Evolutionary conservation across 495 filamentous ascomycete species (phyloP), one percentile per base, ranked within the genome.

Genomic region (Sordaria brevicollis): DNA sequence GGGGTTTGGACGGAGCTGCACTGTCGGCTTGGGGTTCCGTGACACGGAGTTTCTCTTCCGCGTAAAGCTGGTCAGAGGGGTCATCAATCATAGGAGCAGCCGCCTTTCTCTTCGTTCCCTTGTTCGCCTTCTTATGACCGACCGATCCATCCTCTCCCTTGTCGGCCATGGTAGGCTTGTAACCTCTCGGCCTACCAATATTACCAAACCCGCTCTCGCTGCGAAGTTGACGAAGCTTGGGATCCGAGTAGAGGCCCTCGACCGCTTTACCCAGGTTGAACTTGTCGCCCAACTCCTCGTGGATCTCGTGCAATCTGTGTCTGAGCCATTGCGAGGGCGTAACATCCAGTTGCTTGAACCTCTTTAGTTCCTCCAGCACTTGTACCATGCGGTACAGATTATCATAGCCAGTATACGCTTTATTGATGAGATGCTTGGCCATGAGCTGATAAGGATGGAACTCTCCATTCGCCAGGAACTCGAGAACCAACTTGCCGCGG

Each of bases 401-500:
- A 67, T 85, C 83, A 72, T 85, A 85, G 65, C 80, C 79, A 41
- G 76, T 77, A n/a, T 83, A 76, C 6, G 74, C 73, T 65, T 77
- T 77, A 66, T 72, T 79, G 70, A 84, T 74, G 71, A 75, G 81
- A 9, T 76, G 70, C 70, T 84, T 84, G 36, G 71, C 78, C 15
- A 83, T 75, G 19, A 85, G 78, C 71, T 85, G 83, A 73, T 82
- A 84, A 4, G 83, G 83, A 67, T 83, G 82, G 43, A 84, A 77
- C n/a, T 78, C 72, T 15, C 79, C 83, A 3, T 80, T 75, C 13
- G 75, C 54, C 5, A 85, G 74, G 67, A 83, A 85, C 66, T 78
- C 74, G 34, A 84, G 72, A 10, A 84, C 78, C 6, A 79, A 41
- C 11, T 79, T 77, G 62, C 83, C 83, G 35, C 83, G 72, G 65